phyloP scores from a whole-genome alignment of 2,329 filamentous ascomycete genomes.

The Dactylellina leptospora region DNA sequence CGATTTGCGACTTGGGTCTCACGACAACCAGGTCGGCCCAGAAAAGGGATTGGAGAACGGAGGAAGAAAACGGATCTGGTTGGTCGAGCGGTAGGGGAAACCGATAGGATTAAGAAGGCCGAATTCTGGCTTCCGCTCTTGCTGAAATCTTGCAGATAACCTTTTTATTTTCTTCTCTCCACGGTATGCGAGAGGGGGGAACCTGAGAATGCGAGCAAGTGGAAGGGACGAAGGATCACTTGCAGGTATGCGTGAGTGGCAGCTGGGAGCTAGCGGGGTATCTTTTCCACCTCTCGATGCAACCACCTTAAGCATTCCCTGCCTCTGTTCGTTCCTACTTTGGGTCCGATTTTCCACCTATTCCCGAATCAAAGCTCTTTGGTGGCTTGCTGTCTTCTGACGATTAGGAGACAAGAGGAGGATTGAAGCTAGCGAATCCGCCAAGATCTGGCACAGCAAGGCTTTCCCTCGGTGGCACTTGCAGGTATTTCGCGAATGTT shows the following conservation, averaged over 20 bases:
- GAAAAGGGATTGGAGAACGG: slow-evolving; percentile 7
- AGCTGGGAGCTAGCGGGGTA: slow-evolving; percentile 52
- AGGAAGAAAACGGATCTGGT: slow-evolving; percentile 18
- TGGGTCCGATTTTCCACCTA: slow-evolving; percentile 32
- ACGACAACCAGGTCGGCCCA: slow-evolving; percentile 29
- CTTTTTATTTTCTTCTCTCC: slow-evolving; percentile 29
- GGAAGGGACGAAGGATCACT: slow-evolving; percentile 33
- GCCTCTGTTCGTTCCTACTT: slow-evolving; percentile 28
- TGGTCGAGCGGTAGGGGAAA: slow-evolving; percentile 26
- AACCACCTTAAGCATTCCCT: slow-evolving; percentile 52
- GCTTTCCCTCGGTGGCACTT: slow-evolving; percentile 44
- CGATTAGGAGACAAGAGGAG: slow-evolving; percentile 20
- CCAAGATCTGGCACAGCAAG: slow-evolving; percentile 50
- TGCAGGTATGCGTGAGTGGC: slow-evolving; percentile 44
- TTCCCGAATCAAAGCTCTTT: slow-evolving; percentile 15
- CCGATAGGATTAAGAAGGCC: slow-evolving; percentile 29
- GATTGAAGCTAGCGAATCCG: slow-evolving; percentile 41
- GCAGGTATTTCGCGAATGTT: slow-evolving; percentile 53
- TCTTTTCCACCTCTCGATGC: slow-evolving; percentile 49
- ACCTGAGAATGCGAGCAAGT: slow-evolving; percentile 28
- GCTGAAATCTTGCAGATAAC: slow-evolving; percentile 49
- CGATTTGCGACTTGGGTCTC: slow-evolving; percentile 6
- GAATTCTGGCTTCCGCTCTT: slow-evolving; percentile 47
- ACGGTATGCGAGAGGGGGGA: slow-evolving; percentile 27
- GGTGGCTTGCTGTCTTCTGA: slow-evolving; percentile 51